Evolutionary conservation across 208 protist species (phyloP).

Genomic region (Angomonas deanei): DNA sequence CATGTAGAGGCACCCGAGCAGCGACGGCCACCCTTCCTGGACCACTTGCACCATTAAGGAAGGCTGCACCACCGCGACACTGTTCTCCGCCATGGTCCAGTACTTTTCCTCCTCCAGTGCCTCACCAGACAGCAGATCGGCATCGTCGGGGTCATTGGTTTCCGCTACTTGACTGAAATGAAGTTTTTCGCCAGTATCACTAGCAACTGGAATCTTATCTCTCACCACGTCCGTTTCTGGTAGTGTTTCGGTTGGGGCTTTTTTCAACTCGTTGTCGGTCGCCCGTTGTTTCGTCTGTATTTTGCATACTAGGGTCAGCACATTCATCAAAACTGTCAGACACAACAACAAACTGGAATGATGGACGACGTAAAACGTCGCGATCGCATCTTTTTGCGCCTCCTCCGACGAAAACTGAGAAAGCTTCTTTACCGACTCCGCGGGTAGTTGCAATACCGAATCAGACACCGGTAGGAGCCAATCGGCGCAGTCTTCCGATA

Average conservation of each 20-base stretch:
- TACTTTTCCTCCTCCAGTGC: constrained; percentile 14
- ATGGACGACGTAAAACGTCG: neutral
- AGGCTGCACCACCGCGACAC: neutral
- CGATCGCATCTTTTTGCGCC: neutral
- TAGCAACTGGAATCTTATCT: neutral
- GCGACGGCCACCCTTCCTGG: constrained; percentile 36
- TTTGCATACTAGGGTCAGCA: neutral
- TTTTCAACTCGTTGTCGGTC: neutral
- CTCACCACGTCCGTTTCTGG: neutral
- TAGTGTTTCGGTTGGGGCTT: neutral
- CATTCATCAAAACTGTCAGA: neutral
- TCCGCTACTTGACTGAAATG: neutral
- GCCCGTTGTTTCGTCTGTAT: neutral
- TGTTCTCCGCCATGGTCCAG: neutral
- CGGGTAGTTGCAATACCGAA: neutral
- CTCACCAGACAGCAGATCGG: neutral
- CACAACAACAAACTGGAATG: neutral
- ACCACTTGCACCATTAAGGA: constrained; percentile 4
- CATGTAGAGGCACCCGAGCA: constrained; percentile 33
- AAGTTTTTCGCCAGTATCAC: neutral
- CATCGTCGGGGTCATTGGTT: neutral
- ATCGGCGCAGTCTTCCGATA: neutral
- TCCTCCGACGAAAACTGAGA: neutral
- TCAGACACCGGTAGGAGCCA: neutral
- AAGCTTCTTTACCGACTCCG: neutral